These are phyloP conservation scores for Fusarium heterosporum DNA, from an alignment of 2,329 filamentous ascomycete species.

Conservation along the genomic window DNA sequence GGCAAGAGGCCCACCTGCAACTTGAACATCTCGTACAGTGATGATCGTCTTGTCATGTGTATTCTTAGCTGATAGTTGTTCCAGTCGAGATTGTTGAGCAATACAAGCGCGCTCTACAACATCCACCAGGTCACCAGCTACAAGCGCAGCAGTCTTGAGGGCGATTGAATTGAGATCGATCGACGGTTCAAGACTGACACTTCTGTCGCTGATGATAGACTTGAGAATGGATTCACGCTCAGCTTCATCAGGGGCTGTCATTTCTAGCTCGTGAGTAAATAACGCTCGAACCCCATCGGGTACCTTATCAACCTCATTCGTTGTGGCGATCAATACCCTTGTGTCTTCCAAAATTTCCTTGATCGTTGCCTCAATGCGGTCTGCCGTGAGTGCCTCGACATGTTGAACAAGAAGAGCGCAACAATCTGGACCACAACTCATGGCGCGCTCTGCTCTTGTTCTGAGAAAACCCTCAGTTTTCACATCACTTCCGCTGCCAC, in stretches of 20 bases:
- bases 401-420: slow-evolving; percentile 90
- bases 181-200: slow-evolving; percentile 81
- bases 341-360: slow-evolving; percentile 84
- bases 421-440: slow-evolving; percentile 85
- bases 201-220: slow-evolving; percentile 79
- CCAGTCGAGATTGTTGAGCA: slow-evolving; percentile 79
- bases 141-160: slow-evolving; percentile 93
- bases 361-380: slow-evolving; percentile 87
- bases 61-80: slow-evolving; percentile 71
- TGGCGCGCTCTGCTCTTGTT: slow-evolving; percentile 86
- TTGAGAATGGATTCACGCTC: slow-evolving; percentile 90
- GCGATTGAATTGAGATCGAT: slow-evolving; percentile 88
- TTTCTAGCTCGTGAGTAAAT: slow-evolving; percentile 95
- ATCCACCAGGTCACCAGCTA: slow-evolving; percentile 93
- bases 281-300: slow-evolving; percentile 89
- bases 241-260: slow-evolving; percentile 90
- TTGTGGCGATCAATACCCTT: slow-evolving; percentile 90
- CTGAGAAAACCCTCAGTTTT: slow-evolving; percentile 94
- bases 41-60: slow-evolving; percentile 57
- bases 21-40: slow-evolving; percentile 83
- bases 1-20: slow-evolving; percentile 84
- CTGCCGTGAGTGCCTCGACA: slow-evolving; percentile 89
- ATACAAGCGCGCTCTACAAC: slow-evolving; percentile 91
- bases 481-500: slow-evolving; percentile 84
- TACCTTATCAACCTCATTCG: slow-evolving; percentile 94